Evolutionary conservation across 805 yeast genomes (phyloP).

Genomic region (Yamadazyma nakazawae): DNA sequence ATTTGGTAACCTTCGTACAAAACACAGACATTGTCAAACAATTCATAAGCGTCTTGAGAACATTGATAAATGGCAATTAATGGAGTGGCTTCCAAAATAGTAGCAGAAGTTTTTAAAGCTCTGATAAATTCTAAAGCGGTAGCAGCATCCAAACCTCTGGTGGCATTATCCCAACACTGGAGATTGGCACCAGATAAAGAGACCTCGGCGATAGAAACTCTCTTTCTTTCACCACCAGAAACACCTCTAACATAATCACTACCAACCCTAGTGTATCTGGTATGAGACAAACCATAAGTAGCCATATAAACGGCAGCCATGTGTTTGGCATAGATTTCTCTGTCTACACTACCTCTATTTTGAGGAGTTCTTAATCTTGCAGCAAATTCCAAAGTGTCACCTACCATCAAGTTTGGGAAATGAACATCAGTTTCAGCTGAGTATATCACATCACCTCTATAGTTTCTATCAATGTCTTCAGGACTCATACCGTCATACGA

Average conservation of each 20-base stretch:
- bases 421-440: constrained; percentile 55
- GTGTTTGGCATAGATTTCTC: constrained; percentile 34
- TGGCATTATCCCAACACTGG: constrained; percentile 67
- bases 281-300: constrained; percentile 49
- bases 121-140: constrained; percentile 74
- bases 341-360: constrained; percentile 30
- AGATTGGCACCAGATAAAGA: constrained; percentile 56
- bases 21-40: constrained; percentile 45
- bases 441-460: constrained; percentile 36
- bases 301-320: constrained; percentile 43
- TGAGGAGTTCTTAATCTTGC: constrained; percentile 45
- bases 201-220: constrained; percentile 78
- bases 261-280: constrained; percentile 57
- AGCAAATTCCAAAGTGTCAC: constrained; percentile 54
- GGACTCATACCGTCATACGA: constrained; percentile 32
- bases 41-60: constrained; percentile 45
- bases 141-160: constrained; percentile 81
- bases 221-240: constrained; percentile 78
- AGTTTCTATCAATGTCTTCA: constrained; percentile 23
- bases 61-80: constrained; percentile 57
- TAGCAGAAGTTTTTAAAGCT: constrained; percentile 61
- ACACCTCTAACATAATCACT: constrained; percentile 65
- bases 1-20: constrained; percentile 47
- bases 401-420: constrained; percentile 53
- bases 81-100: constrained; percentile 48